These are phyloP conservation scores for Phialocephala sp. DNA, from an alignment of 2,329 filamentous ascomycete genomes.

Conservation along the genomic window DNA sequence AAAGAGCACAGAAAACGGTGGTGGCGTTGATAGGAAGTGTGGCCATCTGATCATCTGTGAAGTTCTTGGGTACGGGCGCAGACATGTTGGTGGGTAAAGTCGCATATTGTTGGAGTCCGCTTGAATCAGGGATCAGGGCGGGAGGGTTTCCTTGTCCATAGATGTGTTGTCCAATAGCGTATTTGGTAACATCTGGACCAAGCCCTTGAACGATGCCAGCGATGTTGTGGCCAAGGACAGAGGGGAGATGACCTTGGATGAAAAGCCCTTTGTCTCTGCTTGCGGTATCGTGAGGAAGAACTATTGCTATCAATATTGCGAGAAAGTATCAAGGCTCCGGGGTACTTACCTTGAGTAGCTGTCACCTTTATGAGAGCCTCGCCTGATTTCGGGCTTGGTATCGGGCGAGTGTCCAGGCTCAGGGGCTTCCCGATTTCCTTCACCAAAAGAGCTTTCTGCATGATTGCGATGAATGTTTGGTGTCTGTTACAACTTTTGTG, in stretches of 20 bases:
- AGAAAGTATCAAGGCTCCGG: neutral
- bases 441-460: neutral
- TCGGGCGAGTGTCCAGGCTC: slow-evolving; percentile 29
- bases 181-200: neutral
- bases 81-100: slow-evolving; percentile 41
- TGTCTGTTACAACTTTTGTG: neutral
- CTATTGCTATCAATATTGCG: neutral
- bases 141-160: neutral
- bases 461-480: neutral
- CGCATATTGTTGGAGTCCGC: slow-evolving; percentile 48
- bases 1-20: neutral
- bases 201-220: slow-evolving; percentile 42
- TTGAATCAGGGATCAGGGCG: slow-evolving; percentile 36
- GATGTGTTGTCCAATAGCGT: slow-evolving; percentile 6
- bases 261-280: slow-evolving; percentile 46
- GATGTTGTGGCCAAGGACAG: slow-evolving; percentile 45
- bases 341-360: slow-evolving; percentile 37
- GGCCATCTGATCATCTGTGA: slow-evolving; percentile 46
- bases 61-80: slow-evolving; percentile 43
- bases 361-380: slow-evolving; percentile 48
- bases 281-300: slow-evolving; percentile 37
- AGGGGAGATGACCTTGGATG: slow-evolving; percentile 44
- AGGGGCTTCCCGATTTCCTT: slow-evolving; percentile 36
- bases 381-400: slow-evolving; percentile 41
- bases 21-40: slow-evolving; percentile 44